Evolutionary conservation across 1,139 yeast genomes (phyloP).

Genomic region (Suhomyces maxii): DNA sequence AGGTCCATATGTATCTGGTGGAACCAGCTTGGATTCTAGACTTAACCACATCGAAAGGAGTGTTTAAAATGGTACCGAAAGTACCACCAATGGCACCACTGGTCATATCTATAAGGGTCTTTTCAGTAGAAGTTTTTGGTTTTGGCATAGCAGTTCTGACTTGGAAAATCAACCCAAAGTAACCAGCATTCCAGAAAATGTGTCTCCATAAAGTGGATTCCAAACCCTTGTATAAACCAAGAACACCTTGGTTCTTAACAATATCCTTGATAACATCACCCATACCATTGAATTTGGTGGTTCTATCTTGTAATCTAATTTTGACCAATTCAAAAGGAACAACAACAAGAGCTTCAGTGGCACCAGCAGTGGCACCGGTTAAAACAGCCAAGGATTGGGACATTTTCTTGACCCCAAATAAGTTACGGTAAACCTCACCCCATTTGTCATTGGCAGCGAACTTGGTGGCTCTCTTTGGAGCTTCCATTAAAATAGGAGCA

Average conservation of each 20-base stretch:
- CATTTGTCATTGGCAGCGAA: constrained; percentile 98
- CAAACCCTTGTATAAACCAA: constrained; percentile 89
- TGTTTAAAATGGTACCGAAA: constrained; percentile 87
- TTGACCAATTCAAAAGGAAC: constrained; percentile 91
- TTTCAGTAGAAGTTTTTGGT: constrained; percentile 66
- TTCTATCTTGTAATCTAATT: constrained; percentile 87
- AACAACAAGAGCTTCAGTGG: constrained; percentile 92
- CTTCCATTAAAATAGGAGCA: constrained; percentile 98
- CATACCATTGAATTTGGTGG: constrained; percentile 82
- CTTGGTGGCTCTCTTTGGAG: constrained; percentile 98
- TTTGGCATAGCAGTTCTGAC: constrained; percentile 76
- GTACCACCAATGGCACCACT: constrained; percentile 98
- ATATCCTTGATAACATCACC: constrained; percentile 78
- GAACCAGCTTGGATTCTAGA: constrained; percentile 93
- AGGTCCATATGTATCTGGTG: constrained; percentile 86
- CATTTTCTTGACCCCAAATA: constrained; percentile 70
- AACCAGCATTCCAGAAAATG: constrained; percentile 95
- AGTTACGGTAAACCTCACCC: constrained; percentile 77
- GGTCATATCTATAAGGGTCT: constrained; percentile 81
- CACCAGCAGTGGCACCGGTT: constrained; percentile 98
- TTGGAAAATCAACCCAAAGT: constrained; percentile 92
- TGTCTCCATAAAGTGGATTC: constrained; percentile 99
- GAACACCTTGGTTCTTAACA: constrained; percentile 69
- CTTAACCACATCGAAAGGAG: constrained; percentile 98
- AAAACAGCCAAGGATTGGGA: constrained; percentile 82